Percentiles rank a stretch among this genome's conserved stretches.
Conservation (phyloP, 352 stramenopile species). For the Phytophthora palmivora region DNA sequence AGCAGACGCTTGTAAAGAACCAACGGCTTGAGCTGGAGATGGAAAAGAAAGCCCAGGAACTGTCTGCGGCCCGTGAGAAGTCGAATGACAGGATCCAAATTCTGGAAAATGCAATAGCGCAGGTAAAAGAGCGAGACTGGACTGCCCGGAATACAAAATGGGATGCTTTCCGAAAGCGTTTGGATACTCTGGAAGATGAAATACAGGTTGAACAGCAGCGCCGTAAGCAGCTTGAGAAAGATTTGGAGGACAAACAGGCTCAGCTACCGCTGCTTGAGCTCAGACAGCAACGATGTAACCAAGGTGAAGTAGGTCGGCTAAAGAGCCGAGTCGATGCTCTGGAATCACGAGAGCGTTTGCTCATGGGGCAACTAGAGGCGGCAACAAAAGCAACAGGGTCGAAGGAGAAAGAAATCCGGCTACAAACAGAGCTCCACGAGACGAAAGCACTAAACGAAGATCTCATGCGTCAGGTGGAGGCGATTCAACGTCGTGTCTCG, state of each 20-base stretch:
- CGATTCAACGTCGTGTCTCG: slow-evolving; percentile 45
- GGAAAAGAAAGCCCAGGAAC: slow-evolving; percentile 48
- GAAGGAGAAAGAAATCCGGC: slow-evolving; percentile 36
- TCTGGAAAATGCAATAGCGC: slow-evolving; percentile 52
- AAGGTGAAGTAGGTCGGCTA: slow-evolving; percentile 50
- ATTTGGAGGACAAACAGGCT: slow-evolving; percentile 59
- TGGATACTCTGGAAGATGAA: slow-evolving; percentile 73
- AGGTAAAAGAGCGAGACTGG: slow-evolving; percentile 68
- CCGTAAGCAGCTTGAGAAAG: slow-evolving; percentile 65
- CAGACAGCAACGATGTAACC: slow-evolving; percentile 28
- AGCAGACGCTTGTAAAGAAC: slow-evolving; percentile 57
- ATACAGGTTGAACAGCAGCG: slow-evolving; percentile 60
- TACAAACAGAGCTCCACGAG: slow-evolving; percentile 40
- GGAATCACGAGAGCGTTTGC: slow-evolving; percentile 70
- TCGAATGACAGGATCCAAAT: slow-evolving; percentile 44
- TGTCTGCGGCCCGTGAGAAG: slow-evolving; percentile 45
- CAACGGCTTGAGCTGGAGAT: slow-evolving; percentile 70
- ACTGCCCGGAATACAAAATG: slow-evolving; percentile 68
- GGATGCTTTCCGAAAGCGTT: slow-evolving; percentile 74
- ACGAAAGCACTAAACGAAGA: slow-evolving; percentile 53
- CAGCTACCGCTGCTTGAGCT: slow-evolving; percentile 37
- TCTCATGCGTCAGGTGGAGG: slow-evolving; percentile 56
- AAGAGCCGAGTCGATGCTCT: slow-evolving; percentile 70
- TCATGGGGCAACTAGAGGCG: slow-evolving; percentile 64
- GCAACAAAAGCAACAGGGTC: slow-evolving; percentile 29